Evolutionary conservation across 23 red algal species (phyloP), one percentile per base, ranked within the genome.

Genomic region (Agarophyton chilense): DNA sequence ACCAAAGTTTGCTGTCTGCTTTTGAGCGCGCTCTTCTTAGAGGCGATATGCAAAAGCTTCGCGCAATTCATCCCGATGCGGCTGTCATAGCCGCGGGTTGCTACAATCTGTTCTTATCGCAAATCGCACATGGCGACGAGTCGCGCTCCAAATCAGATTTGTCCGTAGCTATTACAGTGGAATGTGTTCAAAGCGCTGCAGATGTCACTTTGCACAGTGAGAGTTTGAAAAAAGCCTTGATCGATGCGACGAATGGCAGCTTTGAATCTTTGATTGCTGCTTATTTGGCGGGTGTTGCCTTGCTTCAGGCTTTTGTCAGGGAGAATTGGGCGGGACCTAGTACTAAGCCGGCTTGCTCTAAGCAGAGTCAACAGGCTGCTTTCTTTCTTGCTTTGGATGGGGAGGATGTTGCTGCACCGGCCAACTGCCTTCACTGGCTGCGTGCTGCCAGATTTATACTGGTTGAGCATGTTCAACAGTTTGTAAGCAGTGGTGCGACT

Each of bases 321-420:
- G 52, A 53, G 32, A 91, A 91, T 32, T 91, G 73, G 74, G 87
- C 76, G 19, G 87, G 87, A 4, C 87, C 87, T 40, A 43, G 35
- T 22, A 57, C 72, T n/a, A 40, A 24, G 24, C 45, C 74, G 10
- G 32, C 43, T 43, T 21, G n/a, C 54, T 25, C 84, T 31, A 16
- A 4, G n/a, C 68, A 56, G 18, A 34, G 58, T 26, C 55, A 83
- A 17, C 21, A 49, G 8, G 74, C 76, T 53, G 54, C 74, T 25
- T 39, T 81, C 38, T 40, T 72, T 56, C 74, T 91, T 24, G 40
- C 73, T 32, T 45, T 64, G 44, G 75, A 68, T 62, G 87, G 87
- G 22, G 87, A 91, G 28, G 87, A 91, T 81, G 65, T 81, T 32
- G 57, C 87, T 7, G 18, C 29, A 18, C 74, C 60, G 19, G 87